Evolutionary conservation across 306 rosid species (phyloP).

Genomic region (Acacia confusa): DNA sequence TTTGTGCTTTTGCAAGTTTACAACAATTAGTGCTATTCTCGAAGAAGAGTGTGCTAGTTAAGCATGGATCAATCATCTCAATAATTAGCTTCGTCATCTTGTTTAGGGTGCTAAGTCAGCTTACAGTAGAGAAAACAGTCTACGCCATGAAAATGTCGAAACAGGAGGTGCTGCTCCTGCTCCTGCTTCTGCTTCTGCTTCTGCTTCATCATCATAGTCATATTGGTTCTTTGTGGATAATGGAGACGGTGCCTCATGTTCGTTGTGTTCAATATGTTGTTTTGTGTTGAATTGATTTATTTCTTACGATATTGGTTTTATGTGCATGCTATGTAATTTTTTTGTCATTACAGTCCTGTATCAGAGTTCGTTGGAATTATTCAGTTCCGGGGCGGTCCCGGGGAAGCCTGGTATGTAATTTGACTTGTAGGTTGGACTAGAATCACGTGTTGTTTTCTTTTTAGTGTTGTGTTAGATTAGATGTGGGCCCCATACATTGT

Average conservation of each 20-base stretch:
- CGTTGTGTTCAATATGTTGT: slow-evolving; percentile 14
- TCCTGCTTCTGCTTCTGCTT: slow-evolving; percentile 49
- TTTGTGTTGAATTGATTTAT: slow-evolving; percentile 10
- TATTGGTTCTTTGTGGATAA: background rate
- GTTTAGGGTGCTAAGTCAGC: slow-evolving; percentile 74
- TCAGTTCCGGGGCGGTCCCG: background rate
- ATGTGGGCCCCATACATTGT: background rate
- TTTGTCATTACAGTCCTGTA: background rate
- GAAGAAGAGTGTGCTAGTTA: background rate
- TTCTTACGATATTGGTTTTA: background rate
- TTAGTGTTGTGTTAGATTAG: background rate
- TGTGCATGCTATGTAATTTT: background rate
- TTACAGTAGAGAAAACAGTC: slow-evolving; percentile 78
- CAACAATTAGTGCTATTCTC: background rate
- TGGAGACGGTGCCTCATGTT: slow-evolving; percentile 15
- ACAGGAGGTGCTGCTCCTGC: slow-evolving; percentile 12
- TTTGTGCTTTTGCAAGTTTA: background rate
- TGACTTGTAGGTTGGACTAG: slow-evolving; percentile 10
- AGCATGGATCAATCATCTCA: background rate
- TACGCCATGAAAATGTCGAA: slow-evolving; percentile 59
- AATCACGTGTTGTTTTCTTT: background rate
- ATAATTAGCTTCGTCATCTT: background rate
- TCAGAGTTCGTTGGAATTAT: background rate
- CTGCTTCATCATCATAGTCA: slow-evolving; percentile 54
- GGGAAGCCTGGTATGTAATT: slow-evolving; percentile 20